These are phyloP conservation scores for Xylaria telfairii DNA, from an alignment of 495 filamentous ascomycete species.

Conservation along the genomic window DNA sequence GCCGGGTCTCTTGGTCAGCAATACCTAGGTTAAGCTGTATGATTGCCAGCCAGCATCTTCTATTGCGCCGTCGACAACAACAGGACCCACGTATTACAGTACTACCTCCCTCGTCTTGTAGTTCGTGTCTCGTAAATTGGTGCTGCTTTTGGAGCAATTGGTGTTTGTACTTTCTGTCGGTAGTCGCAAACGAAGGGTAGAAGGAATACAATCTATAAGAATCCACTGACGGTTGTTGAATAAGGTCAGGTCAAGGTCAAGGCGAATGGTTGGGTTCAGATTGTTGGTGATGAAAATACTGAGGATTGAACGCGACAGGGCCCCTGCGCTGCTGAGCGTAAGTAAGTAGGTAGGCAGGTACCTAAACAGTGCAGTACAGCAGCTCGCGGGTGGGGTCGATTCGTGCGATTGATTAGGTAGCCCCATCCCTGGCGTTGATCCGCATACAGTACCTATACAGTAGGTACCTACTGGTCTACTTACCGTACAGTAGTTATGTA, in stretches of 20 bases:
- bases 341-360: too few species aligned
- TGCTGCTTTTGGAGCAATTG: not conserved
- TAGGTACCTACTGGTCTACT: too few species aligned
- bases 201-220: not conserved
- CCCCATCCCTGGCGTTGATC: too few species aligned
- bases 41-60: conserved; percentile 41
- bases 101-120: not conserved
- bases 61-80: conserved; percentile 23
- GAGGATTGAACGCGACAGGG: conserved; percentile 7
- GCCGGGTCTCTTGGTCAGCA: conserved; percentile 12
- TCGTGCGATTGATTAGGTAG: not conserved
- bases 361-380: not conserved
- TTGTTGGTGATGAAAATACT: conserved; percentile 20
- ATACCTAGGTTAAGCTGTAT: conserved; percentile 23
- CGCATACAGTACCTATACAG: too few species aligned
- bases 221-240: not conserved
- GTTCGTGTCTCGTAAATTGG: not conserved
- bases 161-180: not conserved
- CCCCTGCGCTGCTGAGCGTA: not conserved
- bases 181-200: not conserved
- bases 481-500: too few species aligned
- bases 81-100: conserved; percentile 5
- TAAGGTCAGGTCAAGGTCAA: not conserved
- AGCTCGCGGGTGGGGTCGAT: not conserved
- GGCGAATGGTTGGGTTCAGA: not conserved